These are phyloP conservation scores for Chloropicon primus DNA, from an alignment of 139 green algal genomes.

Conservation along the genomic window DNA sequence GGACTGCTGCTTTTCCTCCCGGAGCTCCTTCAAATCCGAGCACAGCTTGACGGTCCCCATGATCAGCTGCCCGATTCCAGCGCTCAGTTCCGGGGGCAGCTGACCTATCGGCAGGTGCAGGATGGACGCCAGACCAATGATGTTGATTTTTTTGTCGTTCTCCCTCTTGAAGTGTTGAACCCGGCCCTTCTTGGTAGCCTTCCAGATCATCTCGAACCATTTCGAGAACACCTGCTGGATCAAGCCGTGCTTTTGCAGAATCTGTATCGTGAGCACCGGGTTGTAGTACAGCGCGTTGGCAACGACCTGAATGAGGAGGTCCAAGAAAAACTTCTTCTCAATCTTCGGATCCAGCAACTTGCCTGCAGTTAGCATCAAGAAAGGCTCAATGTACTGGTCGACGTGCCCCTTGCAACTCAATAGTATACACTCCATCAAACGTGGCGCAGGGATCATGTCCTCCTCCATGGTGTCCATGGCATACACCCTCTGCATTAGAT, in stretches of 20 bases:
- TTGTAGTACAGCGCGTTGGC: conserved; percentile 88
- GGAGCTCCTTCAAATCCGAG: conserved; percentile 7
- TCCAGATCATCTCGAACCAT: conserved; percentile 44
- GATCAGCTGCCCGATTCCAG: neutral
- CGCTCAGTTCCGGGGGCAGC: neutral
- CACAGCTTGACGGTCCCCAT: conserved; percentile 2
- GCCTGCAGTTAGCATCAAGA: conserved; percentile 41
- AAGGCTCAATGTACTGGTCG: conserved; percentile 59
- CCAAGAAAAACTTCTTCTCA: conserved; percentile 19
- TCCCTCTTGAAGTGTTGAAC: conserved; percentile 5
- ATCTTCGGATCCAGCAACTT: conserved; percentile 4
- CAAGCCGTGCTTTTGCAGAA: conserved; percentile 30
- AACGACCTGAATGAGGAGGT: conserved; percentile 48
- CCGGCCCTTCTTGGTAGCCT: neutral
- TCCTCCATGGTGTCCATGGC: conserved; percentile 34
- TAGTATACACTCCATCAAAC: conserved; percentile 74
- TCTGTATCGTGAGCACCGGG: conserved; percentile 40
- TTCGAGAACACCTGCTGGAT: conserved; percentile 26
- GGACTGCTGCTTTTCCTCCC: conserved; percentile 9
- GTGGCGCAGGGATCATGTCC: conserved; percentile 50
- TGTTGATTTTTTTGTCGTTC: conserved; percentile 30
- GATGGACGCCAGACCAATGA: conserved; percentile 22
- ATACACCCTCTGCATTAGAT: neutral
- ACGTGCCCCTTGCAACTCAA: conserved; percentile 44
- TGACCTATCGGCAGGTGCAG: conserved; percentile 6